Base-by-base conservation (phyloP, 2,329 filamentous ascomycete genomes). In the Blastomyces silverae region DNA sequence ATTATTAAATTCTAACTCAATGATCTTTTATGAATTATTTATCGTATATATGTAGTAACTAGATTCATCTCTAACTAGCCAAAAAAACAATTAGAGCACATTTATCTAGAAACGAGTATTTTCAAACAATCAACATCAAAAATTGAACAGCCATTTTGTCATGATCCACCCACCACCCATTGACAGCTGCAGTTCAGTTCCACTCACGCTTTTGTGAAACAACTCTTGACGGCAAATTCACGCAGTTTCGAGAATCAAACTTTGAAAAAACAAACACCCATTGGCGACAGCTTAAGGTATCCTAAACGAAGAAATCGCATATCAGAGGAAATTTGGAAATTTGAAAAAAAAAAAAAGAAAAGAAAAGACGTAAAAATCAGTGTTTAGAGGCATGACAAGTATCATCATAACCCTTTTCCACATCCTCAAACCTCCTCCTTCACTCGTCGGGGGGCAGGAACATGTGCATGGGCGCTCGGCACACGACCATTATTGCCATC, bases 371-470 rank as follows among this genome's bases (percentile, higher is more conserved):
- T 15, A 44, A 17, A 58, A 42, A 28, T 39, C n/a, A 37, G 15
- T 8, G 20, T 17, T 57, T 39, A 37, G 20, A 53, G 25, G 15
- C 6, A 53, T 17, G 25, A 31, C 11, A 31, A 10, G 7, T 53
- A 53, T 28, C 37, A 42, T 39, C 31, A 59, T 44, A 39, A 44
- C 53, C 17, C n/a, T 4, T 57, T 22, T 44, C 31, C n/a, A 10
- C 17, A 59, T 34, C 53, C 20, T 58, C 55, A 65, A 3, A 65
- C 64, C 28, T 63, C 60, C 39, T 65, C 64, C 46, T 42, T 63
- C 4, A 58, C 50, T 28, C 60, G 46, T 20, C 60, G 34, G 10
- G 37, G 50, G 1, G n/a, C 58, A 10, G 22, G 17, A 34, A n/a
- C 15, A 52, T 52, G 42, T 25, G 17, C 39, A 39, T 22, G 62